phyloP scores from a whole-genome alignment of 257 asterid genomes.

The Hygrophila difformis region DNA sequence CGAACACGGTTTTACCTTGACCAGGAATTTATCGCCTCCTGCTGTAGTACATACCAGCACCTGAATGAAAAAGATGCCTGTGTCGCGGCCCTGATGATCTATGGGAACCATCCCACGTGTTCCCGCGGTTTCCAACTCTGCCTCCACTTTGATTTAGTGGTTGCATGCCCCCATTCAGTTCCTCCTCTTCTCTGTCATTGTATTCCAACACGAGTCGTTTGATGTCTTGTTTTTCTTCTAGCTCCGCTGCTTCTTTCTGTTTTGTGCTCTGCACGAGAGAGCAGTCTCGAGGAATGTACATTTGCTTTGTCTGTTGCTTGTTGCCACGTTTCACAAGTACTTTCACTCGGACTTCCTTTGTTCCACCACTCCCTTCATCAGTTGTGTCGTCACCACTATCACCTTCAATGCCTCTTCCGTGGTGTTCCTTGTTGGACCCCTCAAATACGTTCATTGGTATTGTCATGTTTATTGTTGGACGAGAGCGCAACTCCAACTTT shows the following conservation, averaged over 20 bases:
- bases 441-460: slow-evolving; percentile 88
- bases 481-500: slow-evolving; percentile 75
- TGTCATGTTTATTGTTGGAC: slow-evolving; percentile 86
- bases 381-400: slow-evolving; percentile 88
- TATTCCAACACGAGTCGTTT: slow-evolving; percentile 84
- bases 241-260: slow-evolving; percentile 98
- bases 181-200: slow-evolving; percentile 98
- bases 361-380: slow-evolving; percentile 62
- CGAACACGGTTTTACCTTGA: background rate
- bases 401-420: slow-evolving; percentile 57
- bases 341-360: slow-evolving; percentile 65
- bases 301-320: slow-evolving; percentile 88
- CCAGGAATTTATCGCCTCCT: slow-evolving; percentile 47
- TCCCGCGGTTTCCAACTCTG: slow-evolving; percentile 53
- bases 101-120: slow-evolving; percentile 64
- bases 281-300: slow-evolving; percentile 87
- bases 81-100: slow-evolving; percentile 58
- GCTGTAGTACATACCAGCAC: slow-evolving; percentile 76
- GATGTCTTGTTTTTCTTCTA: slow-evolving; percentile 95
- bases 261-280: slow-evolving; percentile 90
- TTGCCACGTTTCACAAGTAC: slow-evolving; percentile 94
- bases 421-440: slow-evolving; percentile 70
- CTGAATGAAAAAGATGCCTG: slow-evolving; percentile 61
- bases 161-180: slow-evolving; percentile 64
- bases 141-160: slow-evolving; percentile 55